Percentiles rank a stretch among this genome's conserved stretches.
Evolutionary conservation across 1,284 basidiomycete species (phyloP).

Genomic region (Boletellus deceptivus): DNA sequence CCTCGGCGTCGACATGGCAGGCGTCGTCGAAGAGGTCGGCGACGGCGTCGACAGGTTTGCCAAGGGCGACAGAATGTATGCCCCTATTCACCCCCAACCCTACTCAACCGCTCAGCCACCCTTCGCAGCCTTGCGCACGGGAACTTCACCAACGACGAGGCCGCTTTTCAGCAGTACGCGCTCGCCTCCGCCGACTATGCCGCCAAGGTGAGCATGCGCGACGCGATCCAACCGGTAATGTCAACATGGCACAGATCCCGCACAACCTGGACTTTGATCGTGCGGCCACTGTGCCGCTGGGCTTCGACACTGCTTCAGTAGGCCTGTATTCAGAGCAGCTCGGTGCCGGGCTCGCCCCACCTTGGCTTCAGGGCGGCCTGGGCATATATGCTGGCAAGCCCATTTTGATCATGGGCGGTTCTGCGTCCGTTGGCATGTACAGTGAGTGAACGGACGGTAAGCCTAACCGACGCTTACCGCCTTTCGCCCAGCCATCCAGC

Average conservation of each 20-base stretch:
- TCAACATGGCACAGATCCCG: constrained; percentile 32
- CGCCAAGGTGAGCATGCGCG: constrained; percentile 36
- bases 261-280: constrained; percentile 42
- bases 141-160: constrained; percentile 21
- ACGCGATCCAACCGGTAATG: constrained; percentile 31
- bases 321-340: constrained; percentile 32
- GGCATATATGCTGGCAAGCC: constrained; percentile 31
- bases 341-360: constrained; percentile 29
- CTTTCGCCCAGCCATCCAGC: constrained; percentile 38
- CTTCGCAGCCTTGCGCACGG: constrained; percentile 19
- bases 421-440: constrained; percentile 35
- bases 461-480: neutral
- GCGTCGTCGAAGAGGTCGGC: constrained; percentile 43
- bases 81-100: neutral
- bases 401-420: constrained; percentile 38
- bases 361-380: constrained; percentile 30
- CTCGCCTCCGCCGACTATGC: constrained; percentile 35
- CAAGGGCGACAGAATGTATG: constrained; percentile 44
- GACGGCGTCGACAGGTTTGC: constrained; percentile 35
- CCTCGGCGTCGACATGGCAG: constrained; percentile 48
- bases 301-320: constrained; percentile 36
- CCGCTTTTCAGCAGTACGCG: constrained; percentile 46
- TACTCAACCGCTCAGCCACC: too few relatives aligned
- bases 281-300: constrained; percentile 37
- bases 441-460: constrained; percentile 20